Evolutionary conservation across 257 asterid species (phyloP), one percentile per base, ranked within the genome.

Genomic region (Solanum neorickii): DNA sequence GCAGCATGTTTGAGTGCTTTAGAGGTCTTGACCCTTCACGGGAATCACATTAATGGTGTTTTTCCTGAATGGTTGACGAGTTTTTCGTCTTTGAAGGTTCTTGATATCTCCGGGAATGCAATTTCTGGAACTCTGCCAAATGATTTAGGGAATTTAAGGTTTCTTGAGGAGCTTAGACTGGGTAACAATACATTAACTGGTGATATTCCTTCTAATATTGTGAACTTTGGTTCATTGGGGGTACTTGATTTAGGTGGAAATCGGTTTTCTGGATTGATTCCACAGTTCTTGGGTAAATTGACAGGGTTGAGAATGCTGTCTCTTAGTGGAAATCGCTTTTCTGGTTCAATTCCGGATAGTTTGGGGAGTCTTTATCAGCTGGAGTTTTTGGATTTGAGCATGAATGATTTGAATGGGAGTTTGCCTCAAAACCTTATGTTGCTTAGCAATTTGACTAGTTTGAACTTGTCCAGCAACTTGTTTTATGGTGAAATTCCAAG

Each of bases 241-340:
- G 88, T 90, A 56, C 91, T 93, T 88, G 93, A 94, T 90, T 93
- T 94, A 15, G 96, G 91, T 25, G 95, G 94, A 18, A 93, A 94
- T 88, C 87, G 20, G 18, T 90, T 94, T 62, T 87, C 86, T 6
- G 95, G 98, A 11, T 88, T 87, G n/a, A 42, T 93, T 89, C 95
- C 98, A 59, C 73, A 59, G 20, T 90, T 92, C 76, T 83, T 93
- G 23, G 83, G 86, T 10, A 91, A 89, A 62, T 35, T 94, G 35
- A 92, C 62, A 59, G 88, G 85, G 47, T 88, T 94, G 87, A 89
- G 83, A 83, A 85, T 87, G 46, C 82, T 94, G 56, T 87, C 89
- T 29, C 90, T 94, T 20, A 93, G 91, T 49, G 92, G 94, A 25
- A 94, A 91, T 90, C 85, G 73, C 13, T 93, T 93, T 68, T 90